These are phyloP conservation scores for Paramecium primaurelia DNA, from an alignment of 73 alveolate genomes.

Conservation along the genomic window DNA sequence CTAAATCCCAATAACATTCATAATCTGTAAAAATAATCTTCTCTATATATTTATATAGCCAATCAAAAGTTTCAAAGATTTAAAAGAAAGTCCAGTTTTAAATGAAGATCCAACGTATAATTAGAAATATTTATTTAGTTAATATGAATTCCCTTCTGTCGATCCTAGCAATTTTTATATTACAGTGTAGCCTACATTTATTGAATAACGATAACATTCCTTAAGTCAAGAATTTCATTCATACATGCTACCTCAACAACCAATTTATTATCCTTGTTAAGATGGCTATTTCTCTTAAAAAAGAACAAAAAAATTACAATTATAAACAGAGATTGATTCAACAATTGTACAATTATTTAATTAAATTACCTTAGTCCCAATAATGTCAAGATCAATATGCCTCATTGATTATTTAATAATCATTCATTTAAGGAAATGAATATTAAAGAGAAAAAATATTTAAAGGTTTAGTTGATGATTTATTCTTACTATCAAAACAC, in stretches of 20 bases:
- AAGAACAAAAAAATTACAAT: background rate
- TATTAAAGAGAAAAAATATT: background rate
- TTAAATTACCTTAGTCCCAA: background rate
- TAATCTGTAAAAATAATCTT: background rate
- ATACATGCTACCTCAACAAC: background rate
- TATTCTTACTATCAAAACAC: slow-evolving; percentile 1
- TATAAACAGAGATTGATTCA: background rate
- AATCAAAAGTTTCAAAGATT: background rate
- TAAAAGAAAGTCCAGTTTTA: background rate
- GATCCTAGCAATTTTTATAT: background rate
- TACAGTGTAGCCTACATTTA: background rate
- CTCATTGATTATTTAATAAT: background rate
- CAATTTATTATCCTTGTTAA: background rate
- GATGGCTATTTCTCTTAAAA: slow-evolving; percentile 16
- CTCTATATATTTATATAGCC: background rate
- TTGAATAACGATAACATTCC: background rate
- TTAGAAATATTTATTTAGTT: background rate
- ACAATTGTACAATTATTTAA: background rate
- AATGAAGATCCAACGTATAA: background rate
- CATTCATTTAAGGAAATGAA: background rate
- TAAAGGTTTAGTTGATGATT: slow-evolving; percentile 14
- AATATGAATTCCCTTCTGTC: background rate
- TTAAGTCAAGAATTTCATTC: background rate
- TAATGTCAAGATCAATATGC: slow-evolving; percentile 30
- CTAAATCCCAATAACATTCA: slow-evolving; percentile 1